Percentiles rank a stretch among this genome's conserved stretches.
Conservation (phyloP, 331 rosid genomes). For the Malus hybrid region DNA sequence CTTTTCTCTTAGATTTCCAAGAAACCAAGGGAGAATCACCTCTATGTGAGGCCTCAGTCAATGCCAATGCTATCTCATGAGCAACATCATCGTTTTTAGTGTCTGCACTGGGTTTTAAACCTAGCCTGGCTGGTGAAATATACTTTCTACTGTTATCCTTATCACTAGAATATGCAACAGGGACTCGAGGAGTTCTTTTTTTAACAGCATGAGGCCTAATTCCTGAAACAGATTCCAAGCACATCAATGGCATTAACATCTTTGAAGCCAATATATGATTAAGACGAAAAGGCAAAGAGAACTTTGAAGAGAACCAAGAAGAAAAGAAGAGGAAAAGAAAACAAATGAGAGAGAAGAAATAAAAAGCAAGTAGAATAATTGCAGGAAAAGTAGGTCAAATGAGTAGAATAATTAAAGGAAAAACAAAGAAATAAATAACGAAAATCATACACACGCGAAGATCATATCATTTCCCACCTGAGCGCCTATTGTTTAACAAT, state of each 20-base stretch:
- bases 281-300: not conserved
- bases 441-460: not conserved
- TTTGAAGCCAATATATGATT: not conserved
- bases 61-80: slow-evolving; percentile 70
- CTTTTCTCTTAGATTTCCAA: slow-evolving; percentile 48
- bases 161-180: slow-evolving; percentile 54
- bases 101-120: slow-evolving; percentile 40
- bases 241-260: not conserved
- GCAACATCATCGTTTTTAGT: slow-evolving; percentile 51
- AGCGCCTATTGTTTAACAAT: slow-evolving; percentile 66
- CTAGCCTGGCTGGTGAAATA: slow-evolving; percentile 53
- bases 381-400: not conserved
- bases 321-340: not conserved
- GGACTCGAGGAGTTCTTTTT: slow-evolving; percentile 93
- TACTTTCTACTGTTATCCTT: slow-evolving; percentile 52
- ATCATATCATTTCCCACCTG: slow-evolving; percentile 51
- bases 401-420: not conserved
- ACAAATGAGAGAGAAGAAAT: not conserved
- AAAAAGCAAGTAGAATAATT: not conserved
- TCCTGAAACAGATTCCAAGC: slow-evolving; percentile 37
- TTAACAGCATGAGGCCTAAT: slow-evolving; percentile 81
- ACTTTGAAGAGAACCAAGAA: not conserved
- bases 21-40: slow-evolving; percentile 60
- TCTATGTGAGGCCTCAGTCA: slow-evolving; percentile 79
- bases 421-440: not conserved